Base-by-base conservation (phyloP, 768 basidiomycete species). In the Nidularia sp. region DNA sequence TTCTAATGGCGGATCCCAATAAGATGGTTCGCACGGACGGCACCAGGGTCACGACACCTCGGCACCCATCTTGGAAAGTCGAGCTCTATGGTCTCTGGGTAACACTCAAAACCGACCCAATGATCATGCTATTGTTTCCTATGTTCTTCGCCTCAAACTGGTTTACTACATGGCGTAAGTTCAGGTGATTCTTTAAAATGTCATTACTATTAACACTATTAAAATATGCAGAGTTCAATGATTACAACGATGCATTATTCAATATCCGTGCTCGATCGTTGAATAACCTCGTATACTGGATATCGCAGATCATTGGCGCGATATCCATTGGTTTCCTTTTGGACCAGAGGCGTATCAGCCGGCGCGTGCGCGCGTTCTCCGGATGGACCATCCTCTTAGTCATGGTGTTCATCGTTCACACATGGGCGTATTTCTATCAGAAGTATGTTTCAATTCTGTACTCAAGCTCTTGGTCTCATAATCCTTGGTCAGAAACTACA, bases 81-180 rank as follows among this genome's bases (percentile, higher is more conserved):
- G 90, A 93, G 64, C 70, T 93, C 49, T 75, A 76, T 54, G 85
- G 85, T 9, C 77, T 93, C 18, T 90, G 78, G 69, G 58, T 85
- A 43, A 80, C 86, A 2, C 70, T 93, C 42, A 76, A 70, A 51
- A 84, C 79, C 10, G 90, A 93, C 60, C 88, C 87, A 0, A 72
- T 76, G 68, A 81, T 93, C 59, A 53, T 91, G 13, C 69, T 90
- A 4, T 76, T 92, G 15, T 88, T 93, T 72, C 91, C 90, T 8
- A 88, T 92, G 85, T 91, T 92, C 69, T 81, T 90, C 51, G 81
- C 86, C 6, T 86, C 84, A 36, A 91, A 91, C 64, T 91, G 86
- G 80, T 90, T 90, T 69, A 90, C 90, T 62, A 85, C 89, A 2
- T 91, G 87, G 87, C 88, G 87, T 88, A 55, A 61, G 84, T 45